Base-by-base conservation (phyloP, 164 flowering plant species). In the Buxus sempervirens region DNA sequence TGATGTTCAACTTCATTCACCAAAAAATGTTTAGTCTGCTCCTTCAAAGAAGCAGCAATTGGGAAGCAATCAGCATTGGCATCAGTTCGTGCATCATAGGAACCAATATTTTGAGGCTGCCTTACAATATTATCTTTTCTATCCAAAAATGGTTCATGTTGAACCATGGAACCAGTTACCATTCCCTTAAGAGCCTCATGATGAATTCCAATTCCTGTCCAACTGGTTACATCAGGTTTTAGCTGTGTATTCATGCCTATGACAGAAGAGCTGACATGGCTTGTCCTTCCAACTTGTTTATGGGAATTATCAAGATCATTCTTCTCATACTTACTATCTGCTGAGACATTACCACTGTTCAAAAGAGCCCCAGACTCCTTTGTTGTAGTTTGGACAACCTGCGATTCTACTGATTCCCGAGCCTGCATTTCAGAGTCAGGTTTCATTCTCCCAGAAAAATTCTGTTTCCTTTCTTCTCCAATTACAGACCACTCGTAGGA, bases 381-480 rank as follows among this genome's bases (percentile, higher is more conserved):
- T 15, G 62, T 49, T 51, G 66, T 54, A 28, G 74, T 25, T 54
- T 66, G 57, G 62, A 59, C 58, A 73, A 72, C 74, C 38, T 75
- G 79, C 68, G 84, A 76, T 51, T 82, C 87, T 53, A 70, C 66
- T 19, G 58, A 49, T 65, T 87, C 88, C 70, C 72, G 84, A 45
- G 69, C 70, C 48, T 73, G 78, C 42, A 64, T 66, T 70, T 88
- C 88, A 70, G 67, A 23, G 55, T 84, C 91, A 26, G 60, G 23
- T 45, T 77, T 84, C 67, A 75, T 77, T 65, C 73, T 79, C n/a
- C 72, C 41, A 56, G 76, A 65, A n/a, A 67, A 32, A 69, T 64
- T 70, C 54, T 58, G 75, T 56, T 72, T 80, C 74, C 77, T 77
- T 70, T 82, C 92, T 70, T 88, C 92, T 21, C 71, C 77, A 61